Percentiles rank a stretch among this genome's conserved stretches.
Evolutionary conservation across 257 asterid species (phyloP).

Genomic region (Ilex asprella): DNA sequence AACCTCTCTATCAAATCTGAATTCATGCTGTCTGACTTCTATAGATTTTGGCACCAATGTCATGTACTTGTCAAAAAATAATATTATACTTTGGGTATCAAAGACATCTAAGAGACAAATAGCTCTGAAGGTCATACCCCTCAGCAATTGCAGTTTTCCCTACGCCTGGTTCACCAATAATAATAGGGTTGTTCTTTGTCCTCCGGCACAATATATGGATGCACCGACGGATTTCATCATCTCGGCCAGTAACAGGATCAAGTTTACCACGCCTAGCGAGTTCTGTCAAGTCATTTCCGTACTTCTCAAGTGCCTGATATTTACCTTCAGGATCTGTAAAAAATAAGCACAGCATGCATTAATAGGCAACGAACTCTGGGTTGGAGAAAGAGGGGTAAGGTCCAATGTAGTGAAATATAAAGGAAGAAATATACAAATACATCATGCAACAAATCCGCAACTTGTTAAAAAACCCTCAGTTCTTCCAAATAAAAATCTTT

Average conservation of each 20-base stretch:
- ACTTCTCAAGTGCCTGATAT: constrained; percentile 88
- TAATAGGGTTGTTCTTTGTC: constrained; percentile 94
- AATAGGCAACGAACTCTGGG: constrained; percentile 3
- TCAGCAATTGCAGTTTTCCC: constrained; percentile 99
- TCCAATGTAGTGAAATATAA: too few relatives aligned
- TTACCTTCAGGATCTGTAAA: constrained; percentile 78
- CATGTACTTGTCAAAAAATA: too few relatives aligned
- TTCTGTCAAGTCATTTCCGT: constrained; percentile 93
- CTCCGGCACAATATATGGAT: constrained; percentile 86
- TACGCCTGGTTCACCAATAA: constrained; percentile 98
- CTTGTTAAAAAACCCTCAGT: too few relatives aligned
- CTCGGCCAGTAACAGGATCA: constrained; percentile 99
- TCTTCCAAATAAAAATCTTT: too few relatives aligned
- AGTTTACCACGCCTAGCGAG: constrained; percentile 95
- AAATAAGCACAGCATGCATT: constrained; percentile 3
- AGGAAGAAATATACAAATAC: too few relatives aligned
- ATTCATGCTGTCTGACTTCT: too few relatives aligned
- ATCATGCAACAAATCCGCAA: too few relatives aligned
- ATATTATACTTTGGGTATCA: too few relatives aligned
- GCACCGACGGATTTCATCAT: constrained; percentile 92
- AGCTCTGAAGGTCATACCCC: constrained; percentile 49
- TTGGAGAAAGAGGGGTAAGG: too few relatives aligned
- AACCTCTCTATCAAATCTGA: too few relatives aligned
- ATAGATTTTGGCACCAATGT: too few relatives aligned
- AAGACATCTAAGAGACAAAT: too few relatives aligned